These are phyloP conservation scores for Achaetomiella virescens DNA, from an alignment of 495 filamentous ascomycete species.

Conservation along the genomic window DNA sequence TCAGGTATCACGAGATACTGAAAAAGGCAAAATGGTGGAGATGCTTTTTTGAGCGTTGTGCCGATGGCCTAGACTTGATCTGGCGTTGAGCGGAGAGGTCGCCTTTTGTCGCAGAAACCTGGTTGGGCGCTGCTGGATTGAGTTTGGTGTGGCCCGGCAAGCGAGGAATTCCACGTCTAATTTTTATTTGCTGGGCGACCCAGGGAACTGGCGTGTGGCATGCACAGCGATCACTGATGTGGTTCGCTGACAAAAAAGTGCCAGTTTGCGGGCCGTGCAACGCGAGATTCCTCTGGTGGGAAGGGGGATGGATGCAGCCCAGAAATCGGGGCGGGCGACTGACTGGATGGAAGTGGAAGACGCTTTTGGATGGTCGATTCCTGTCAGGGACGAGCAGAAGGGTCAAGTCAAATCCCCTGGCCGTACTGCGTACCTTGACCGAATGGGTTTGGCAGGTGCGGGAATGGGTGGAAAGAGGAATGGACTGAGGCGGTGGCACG, in stretches of 20 bases:
- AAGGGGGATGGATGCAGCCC: neutral
- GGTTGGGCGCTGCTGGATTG: conserved; percentile 48
- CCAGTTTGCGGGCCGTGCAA: conserved; percentile 22
- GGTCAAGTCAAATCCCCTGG: conserved; percentile 31
- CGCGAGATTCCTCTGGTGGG: neutral
- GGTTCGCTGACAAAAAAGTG: conserved; percentile 13
- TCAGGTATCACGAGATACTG: conserved; percentile 43
- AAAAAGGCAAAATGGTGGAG: conserved; percentile 47
- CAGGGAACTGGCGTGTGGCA: conserved; percentile 30
- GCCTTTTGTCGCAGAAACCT: conserved; percentile 47
- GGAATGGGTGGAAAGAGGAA: conserved; percentile 54
- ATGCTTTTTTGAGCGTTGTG: conserved; percentile 53
- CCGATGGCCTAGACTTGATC: conserved; percentile 54
- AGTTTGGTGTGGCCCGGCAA: conserved; percentile 47
- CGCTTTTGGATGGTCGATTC: conserved; percentile 36
- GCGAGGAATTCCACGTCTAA: conserved; percentile 37
- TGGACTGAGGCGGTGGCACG: conserved; percentile 49
- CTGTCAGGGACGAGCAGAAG: conserved; percentile 36
- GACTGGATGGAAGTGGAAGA: conserved; percentile 22
- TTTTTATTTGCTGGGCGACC: conserved; percentile 37
- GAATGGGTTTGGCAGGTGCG: conserved; percentile 54
- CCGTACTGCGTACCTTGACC: conserved; percentile 37
- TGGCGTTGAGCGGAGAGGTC: conserved; percentile 49
- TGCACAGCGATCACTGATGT: conserved; percentile 16
- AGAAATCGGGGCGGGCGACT: conserved; percentile 18